Evolutionary conservation across 805 yeast genomes (phyloP).

Genomic region (Gaillardinia entomophila): DNA sequence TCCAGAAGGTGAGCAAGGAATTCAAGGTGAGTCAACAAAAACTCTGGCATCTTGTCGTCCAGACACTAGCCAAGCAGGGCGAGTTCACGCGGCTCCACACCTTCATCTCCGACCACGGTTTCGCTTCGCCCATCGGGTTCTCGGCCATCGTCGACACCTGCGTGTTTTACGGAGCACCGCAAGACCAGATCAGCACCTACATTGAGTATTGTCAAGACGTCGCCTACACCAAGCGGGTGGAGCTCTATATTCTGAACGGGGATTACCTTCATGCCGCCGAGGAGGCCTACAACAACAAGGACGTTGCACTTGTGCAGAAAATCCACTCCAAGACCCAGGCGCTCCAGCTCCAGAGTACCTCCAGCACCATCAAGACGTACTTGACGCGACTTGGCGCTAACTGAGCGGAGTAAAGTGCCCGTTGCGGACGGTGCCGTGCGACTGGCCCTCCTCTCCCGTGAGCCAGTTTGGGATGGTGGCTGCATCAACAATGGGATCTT

Average conservation of each 20-base stretch:
- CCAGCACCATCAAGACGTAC: slow-evolving; percentile 13
- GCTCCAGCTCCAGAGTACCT: slow-evolving; percentile 3
- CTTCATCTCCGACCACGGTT: slow-evolving; percentile 25
- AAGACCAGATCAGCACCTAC: slow-evolving; percentile 55
- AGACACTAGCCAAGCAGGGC: slow-evolving; percentile 39
- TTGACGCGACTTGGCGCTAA: slow-evolving; percentile 18
- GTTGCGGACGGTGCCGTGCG: slow-evolving; percentile 37
- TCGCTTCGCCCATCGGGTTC: slow-evolving; percentile 68
- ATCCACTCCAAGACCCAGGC: slow-evolving; percentile 10
- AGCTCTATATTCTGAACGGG: slow-evolving; percentile 47
- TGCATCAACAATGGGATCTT: slow-evolving; percentile 43
- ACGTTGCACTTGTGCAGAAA: slow-evolving; percentile 16
- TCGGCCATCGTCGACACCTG: slow-evolving; percentile 56
- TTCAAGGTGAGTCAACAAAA: slow-evolving; percentile 55
- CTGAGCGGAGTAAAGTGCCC: background rate
- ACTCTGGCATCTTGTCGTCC: slow-evolving; percentile 48
- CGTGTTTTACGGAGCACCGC: slow-evolving; percentile 44
- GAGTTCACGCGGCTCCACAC: slow-evolving; percentile 51
- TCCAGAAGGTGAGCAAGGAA: slow-evolving; percentile 43
- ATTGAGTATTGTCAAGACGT: slow-evolving; percentile 46
- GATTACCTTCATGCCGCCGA: slow-evolving; percentile 46
- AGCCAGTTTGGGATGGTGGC: slow-evolving; percentile 67
- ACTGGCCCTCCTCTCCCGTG: slow-evolving; percentile 65
- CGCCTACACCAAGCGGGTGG: slow-evolving; percentile 41
- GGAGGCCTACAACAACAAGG: slow-evolving; percentile 43